Evolutionary conservation across 225 moss, liverwort and hornwort species (phyloP), one percentile per base, ranked within the genome.

Genomic region (Sphagnum contortum): DNA sequence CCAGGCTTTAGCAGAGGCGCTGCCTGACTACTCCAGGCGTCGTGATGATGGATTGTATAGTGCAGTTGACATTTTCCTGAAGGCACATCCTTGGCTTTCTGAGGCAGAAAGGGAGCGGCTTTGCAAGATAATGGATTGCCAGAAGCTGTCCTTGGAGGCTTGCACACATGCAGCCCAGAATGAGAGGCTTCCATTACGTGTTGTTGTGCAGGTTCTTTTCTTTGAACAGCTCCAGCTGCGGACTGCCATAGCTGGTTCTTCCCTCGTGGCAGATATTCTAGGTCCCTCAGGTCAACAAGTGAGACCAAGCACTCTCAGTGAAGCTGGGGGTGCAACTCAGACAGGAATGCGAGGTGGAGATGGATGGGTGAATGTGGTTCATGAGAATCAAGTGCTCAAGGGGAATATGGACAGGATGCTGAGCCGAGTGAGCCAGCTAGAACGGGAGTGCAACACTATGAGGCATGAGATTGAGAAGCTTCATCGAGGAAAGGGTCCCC

Each of bases 91-190:
- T 50, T 86, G 86, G 83, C 75, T 80, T 4, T 66, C 77, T 2
- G 87, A 87, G 57, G 44, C 73, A 0, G 87, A 87, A 12, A 75
- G 78, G 50, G 87, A 87, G 63, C 9, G 62, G 69, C 58, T 87
- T 5, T 81, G 87, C 76, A 78, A 73, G 70, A 70, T 87, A 45
- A 87, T 87, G 87, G 80, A 68, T 66, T 87, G 87, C 64, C 87
- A 87, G 78, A 87, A 87, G 70, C 76, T 87, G 12, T 83, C 87
- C 1, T 53, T 87, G 66, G 87, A 87, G 46, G 87, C 87, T 3
- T 87, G 87, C 68, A 87, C 87, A 8, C 87, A 87, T 45, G 87
- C 87, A 3, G 87, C 87, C 12, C 87, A 87, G 47, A 87, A 87
- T 44, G 87, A 87, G 64, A 69, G 87, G 54, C 46, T 87, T 69